Evolutionary conservation across 208 protist genomes (phyloP), one percentile per base, ranked within the genome.

Genomic region (Acanthamoeba polyphaga): DNA sequence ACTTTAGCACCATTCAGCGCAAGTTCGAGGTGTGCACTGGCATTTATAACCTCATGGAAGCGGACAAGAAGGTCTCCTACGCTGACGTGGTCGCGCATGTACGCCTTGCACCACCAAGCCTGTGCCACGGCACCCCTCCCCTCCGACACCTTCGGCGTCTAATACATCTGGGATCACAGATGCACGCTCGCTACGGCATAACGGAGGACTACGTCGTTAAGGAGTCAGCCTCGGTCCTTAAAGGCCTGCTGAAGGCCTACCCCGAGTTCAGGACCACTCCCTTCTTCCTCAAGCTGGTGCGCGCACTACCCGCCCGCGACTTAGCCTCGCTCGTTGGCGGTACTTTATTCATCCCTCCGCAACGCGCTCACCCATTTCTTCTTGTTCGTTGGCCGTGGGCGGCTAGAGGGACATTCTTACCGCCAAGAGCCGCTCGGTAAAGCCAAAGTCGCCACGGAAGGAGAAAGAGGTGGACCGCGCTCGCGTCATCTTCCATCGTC

Each of bases 11-110:
- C 38, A 38, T 90, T 32, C 84, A 90, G 84, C 29, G 60, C 84
- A 60, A 66, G 60, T 90, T 90, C 60, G 51, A 90, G 8, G 84
- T 90, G 1, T 60, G 38, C 60, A 90, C 84, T 7, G 60, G 55
- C 12, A 43, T 90, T n/a, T 0, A 66, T 22, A 58, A 90, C 32
- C 51, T 70, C 55, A 60, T 90, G 51, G 12, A 68, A n/a, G 64
- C 34, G 32, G 43, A 60, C 84, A 43, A 34, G 12, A 12, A 38
- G 15, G 43, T 43, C 43, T 29, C 84, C 17, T 90, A 68, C 60
- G 55, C 62, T 12, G 51, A 43, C 24, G 55, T 90, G 8, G 22
- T 90, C 6, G n/a, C 51, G 29, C 15, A 90, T 38, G 84, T 90
- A 43, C 60, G 84, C 43, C 38, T 34, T 6, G 62, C 62, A 1